phyloP scores from a whole-genome alignment of 768 basidiomycete species.

The Boletus tylopilopsis region DNA sequence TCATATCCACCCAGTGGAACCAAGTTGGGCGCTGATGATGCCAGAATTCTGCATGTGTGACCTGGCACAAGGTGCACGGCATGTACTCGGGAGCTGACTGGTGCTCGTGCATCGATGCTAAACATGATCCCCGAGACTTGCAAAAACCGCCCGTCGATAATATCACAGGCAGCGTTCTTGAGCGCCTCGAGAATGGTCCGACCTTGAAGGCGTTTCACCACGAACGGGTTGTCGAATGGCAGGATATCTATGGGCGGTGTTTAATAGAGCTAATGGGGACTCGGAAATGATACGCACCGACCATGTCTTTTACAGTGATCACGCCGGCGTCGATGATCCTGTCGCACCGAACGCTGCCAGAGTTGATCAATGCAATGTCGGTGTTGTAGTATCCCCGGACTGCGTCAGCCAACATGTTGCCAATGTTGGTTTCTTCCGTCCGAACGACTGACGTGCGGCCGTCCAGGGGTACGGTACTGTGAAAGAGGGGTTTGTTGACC shows the following conservation, averaged over 20 bases:
- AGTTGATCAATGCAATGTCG: constrained; percentile 12
- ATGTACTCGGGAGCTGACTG: constrained; percentile 1
- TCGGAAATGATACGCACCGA: constrained; percentile 8
- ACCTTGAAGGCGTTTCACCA: constrained; percentile 4
- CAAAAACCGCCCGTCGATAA: constrained; percentile 6
- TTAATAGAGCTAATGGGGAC: too few species aligned
- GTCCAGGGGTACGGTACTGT: constrained; percentile 2
- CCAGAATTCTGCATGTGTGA: background rate
- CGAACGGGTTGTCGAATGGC: constrained; percentile 3
- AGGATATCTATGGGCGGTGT: background rate
- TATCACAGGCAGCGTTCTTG: constrained; percentile 6
- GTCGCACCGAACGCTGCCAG: constrained; percentile 1
- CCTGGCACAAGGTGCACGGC: background rate
- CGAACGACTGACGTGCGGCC: constrained; percentile 1
- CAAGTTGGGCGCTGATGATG: background rate
- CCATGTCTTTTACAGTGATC: constrained; percentile 10
- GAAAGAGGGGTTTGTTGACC: constrained; percentile 1
- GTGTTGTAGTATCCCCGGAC: constrained; percentile 18
- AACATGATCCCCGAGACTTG: constrained; percentile 1
- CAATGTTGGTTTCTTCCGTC: background rate
- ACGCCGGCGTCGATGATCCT: constrained; percentile 6
- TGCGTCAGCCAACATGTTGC: constrained; percentile 11
- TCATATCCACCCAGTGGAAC: background rate
- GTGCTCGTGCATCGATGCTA: constrained; percentile 1
- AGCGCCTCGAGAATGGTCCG: constrained; percentile 3